Conservation (phyloP, 176 grass and related monocot genomes). For the Urochloa ruziziensis region DNA sequence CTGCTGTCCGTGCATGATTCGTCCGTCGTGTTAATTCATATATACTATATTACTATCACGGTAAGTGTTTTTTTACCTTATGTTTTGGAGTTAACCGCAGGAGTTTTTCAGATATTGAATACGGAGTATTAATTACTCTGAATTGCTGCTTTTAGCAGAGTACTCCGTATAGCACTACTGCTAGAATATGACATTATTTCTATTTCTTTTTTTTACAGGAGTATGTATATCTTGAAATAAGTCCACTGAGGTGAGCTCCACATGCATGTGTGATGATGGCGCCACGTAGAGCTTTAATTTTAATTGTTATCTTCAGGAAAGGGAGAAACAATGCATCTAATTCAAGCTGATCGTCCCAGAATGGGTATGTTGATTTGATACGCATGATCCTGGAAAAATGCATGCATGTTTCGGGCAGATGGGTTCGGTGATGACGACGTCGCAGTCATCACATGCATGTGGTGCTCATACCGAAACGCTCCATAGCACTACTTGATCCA, state of each 20-base stretch:
- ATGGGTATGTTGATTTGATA: background rate
- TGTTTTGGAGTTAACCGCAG: background rate
- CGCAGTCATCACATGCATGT: background rate
- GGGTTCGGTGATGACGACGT: background rate
- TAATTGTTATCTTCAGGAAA: background rate
- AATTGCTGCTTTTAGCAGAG: background rate
- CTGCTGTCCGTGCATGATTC: slow-evolving; percentile 7
- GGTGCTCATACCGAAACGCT: background rate
- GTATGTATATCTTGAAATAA: background rate
- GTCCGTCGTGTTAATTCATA: background rate
- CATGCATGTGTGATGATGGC: background rate
- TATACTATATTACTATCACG: no score
- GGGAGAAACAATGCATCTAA: background rate
- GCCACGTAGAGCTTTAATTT: background rate
- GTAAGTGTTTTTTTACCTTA: background rate
- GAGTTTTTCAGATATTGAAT: background rate
- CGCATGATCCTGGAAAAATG: background rate
- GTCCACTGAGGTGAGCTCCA: background rate
- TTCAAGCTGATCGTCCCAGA: background rate
- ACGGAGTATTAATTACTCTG: background rate
- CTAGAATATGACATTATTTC: background rate
- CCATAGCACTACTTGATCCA: background rate
- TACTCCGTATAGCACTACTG: no score
- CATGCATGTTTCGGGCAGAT: background rate
- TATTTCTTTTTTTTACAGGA: background rate